phyloP scores from a whole-genome alignment of 768 basidiomycete genomes.

The Trametes meyenii region DNA sequence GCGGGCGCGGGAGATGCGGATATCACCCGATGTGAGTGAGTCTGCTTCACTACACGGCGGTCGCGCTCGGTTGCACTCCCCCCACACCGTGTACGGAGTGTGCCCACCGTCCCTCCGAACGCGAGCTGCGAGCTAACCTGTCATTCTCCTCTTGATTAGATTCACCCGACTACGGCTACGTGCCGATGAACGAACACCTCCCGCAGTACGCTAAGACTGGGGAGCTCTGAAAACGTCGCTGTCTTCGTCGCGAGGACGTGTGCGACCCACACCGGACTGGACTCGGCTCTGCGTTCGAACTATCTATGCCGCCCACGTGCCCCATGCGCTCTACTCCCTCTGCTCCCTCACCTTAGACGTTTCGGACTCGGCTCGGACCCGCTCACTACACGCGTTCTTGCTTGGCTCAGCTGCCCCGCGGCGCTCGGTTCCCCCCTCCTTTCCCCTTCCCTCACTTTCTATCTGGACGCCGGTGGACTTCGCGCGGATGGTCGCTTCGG shows the following conservation, averaged over 20 bases:
- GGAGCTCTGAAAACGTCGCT: constrained; percentile 23
- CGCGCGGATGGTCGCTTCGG: constrained; percentile 2
- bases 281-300: background rate
- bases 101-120: constrained; percentile 8
- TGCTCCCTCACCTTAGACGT: constrained; percentile 12
- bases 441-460: constrained; percentile 7
- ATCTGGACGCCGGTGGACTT: constrained; percentile 13
- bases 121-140: constrained; percentile 18
- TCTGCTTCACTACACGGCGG: constrained; percentile 22
- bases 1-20: constrained; percentile 60
- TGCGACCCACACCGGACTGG: constrained; percentile 2
- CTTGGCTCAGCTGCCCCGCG: constrained; percentile 18
- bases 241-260: background rate
- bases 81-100: constrained; percentile 12
- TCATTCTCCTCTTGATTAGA: constrained; percentile 51
- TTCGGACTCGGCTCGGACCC: constrained; percentile 12
- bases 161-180: constrained; percentile 86
- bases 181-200: constrained; percentile 79
- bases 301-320: constrained; percentile 4
- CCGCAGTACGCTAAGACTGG: constrained; percentile 37
- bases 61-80: constrained; percentile 11
- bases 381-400: constrained; percentile 15
- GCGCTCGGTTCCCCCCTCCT: background rate
- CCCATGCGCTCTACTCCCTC: background rate
- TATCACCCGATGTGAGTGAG: constrained; percentile 81